Conservation (phyloP, 2,329 filamentous ascomycete genomes). For the Fusarium oxysporum region DNA sequence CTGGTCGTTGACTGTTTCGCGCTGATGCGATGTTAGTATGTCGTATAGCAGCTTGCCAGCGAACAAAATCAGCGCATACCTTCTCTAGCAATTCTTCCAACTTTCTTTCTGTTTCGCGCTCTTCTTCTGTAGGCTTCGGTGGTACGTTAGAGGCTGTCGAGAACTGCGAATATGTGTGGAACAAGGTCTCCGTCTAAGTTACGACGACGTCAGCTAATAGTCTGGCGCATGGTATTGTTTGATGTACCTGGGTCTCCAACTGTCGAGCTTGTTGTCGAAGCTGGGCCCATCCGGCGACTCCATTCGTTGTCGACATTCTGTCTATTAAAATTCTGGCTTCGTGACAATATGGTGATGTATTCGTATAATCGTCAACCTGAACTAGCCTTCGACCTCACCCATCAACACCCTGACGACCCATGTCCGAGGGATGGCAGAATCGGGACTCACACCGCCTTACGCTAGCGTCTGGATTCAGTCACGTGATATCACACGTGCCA, state of each 20-base stretch:
- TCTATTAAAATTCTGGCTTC: slow-evolving; percentile 15
- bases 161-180: slow-evolving; percentile 92
- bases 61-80: slow-evolving; percentile 58
- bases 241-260: slow-evolving; percentile 85
- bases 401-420: slow-evolving; percentile 44
- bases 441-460: slow-evolving; percentile 43
- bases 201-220: slow-evolving; percentile 36
- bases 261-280: slow-evolving; percentile 90
- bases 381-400: slow-evolving; percentile 22
- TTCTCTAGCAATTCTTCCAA: slow-evolving; percentile 87
- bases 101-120: slow-evolving; percentile 81
- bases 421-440: slow-evolving; percentile 44
- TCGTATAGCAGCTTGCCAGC: background rate
- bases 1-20: slow-evolving; percentile 83
- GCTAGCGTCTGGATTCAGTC: background rate
- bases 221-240: slow-evolving; percentile 31
- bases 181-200: slow-evolving; percentile 81
- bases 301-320: slow-evolving; percentile 62
- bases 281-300: slow-evolving; percentile 86
- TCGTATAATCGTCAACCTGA: slow-evolving; percentile 19
- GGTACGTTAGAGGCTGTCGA: slow-evolving; percentile 83
- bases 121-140: slow-evolving; percentile 85
- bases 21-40: slow-evolving; percentile 61
- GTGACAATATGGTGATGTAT: slow-evolving; percentile 27
- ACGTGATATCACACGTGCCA: slow-evolving; percentile 44